Evolutionary conservation across 2,329 filamentous ascomycete species (phyloP).

Genomic region (Fusarium sp.): DNA sequence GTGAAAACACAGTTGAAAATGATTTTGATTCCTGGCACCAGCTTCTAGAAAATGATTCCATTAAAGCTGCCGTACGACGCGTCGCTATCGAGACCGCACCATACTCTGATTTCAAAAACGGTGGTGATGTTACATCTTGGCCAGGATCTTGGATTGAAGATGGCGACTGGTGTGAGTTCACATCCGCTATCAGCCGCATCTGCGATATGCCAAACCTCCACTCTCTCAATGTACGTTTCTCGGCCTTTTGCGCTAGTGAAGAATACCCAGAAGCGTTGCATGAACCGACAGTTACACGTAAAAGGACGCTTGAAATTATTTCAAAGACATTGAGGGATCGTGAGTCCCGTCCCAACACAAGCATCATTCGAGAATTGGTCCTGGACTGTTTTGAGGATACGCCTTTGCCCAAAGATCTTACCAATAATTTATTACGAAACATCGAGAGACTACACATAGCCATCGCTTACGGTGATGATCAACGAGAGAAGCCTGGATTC

Average conservation of each 20-base stretch:
- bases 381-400: slow-evolving; percentile 40
- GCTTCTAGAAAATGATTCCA: not conserved
- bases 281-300: not conserved
- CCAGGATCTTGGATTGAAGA: not conserved
- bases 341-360: not conserved
- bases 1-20: accelerated
- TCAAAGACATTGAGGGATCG: not conserved
- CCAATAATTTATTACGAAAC: slow-evolving; percentile 15
- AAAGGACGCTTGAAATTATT: not conserved
- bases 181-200: not conserved
- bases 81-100: slow-evolving; percentile 13
- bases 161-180: not conserved
- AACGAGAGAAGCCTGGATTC: slow-evolving; percentile 29
- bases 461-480: not conserved
- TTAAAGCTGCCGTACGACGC: not conserved
- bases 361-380: slow-evolving; percentile 22
- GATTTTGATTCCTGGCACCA: not conserved
- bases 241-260: not conserved
- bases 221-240: not conserved
- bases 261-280: not conserved
- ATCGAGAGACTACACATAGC: slow-evolving; percentile 33
- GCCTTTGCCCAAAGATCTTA: slow-evolving; percentile 9
- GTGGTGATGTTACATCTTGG: not conserved
- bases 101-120: accelerated
- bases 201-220: slow-evolving; percentile 7